phyloP scores from a whole-genome alignment of 768 basidiomycete species.

The Auricularia sp. region DNA sequence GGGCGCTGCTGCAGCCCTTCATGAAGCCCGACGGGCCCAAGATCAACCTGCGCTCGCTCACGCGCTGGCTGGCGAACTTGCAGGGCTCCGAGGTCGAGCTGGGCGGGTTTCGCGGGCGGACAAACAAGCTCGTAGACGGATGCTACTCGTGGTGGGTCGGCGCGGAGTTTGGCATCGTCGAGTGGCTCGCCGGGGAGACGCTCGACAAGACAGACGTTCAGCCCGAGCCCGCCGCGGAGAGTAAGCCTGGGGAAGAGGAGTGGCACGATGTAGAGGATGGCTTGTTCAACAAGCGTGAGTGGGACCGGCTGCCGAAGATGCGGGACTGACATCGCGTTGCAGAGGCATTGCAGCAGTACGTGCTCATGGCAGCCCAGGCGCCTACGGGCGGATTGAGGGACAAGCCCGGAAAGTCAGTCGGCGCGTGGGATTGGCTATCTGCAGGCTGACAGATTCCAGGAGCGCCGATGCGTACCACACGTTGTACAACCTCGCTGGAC shows the following conservation, averaged over 20 bases:
- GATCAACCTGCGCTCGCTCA: slow-evolving; percentile 49
- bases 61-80: slow-evolving; percentile 79
- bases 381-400: slow-evolving; percentile 82
- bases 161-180: slow-evolving; percentile 71
- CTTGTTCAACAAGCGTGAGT: slow-evolving; percentile 40
- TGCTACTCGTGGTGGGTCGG: slow-evolving; percentile 99
- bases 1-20: slow-evolving; percentile 64
- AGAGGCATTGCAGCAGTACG: slow-evolving; percentile 74
- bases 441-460: slow-evolving; percentile 27
- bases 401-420: slow-evolving; percentile 69
- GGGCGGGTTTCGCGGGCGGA: slow-evolving; percentile 87
- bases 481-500: slow-evolving; percentile 80
- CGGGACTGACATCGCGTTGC: neutral
- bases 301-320: neutral
- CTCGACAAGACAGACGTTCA: neutral
- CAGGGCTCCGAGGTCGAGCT: slow-evolving; percentile 76
- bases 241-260: slow-evolving; percentile 23
- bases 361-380: slow-evolving; percentile 78
- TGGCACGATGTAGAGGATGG: slow-evolving; percentile 69
- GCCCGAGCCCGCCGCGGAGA: slow-evolving; percentile 5
- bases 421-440: too few relatives aligned
- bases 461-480: slow-evolving; percentile 94
- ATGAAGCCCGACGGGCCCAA: slow-evolving; percentile 6
- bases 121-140: slow-evolving; percentile 98
- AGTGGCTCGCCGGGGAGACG: slow-evolving; percentile 32